A percentile compares a stretch with the other conserved stretches of the same genome.
Evolutionary conservation across 2,329 filamentous ascomycete species (phyloP).

Genomic region (Claviceps sp.): DNA sequence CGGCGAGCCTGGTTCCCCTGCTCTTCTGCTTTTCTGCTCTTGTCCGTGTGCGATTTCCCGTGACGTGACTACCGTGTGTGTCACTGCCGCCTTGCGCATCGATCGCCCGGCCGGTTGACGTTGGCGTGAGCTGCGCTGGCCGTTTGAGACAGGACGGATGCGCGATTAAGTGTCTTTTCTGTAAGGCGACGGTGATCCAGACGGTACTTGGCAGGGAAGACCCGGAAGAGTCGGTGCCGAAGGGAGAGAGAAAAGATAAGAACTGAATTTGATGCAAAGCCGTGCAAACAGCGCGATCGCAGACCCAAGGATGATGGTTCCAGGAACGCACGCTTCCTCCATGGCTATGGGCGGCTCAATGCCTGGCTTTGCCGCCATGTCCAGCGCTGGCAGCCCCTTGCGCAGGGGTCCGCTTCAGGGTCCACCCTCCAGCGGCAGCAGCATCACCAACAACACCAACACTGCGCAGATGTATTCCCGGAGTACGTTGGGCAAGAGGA

Average conservation of each 20-base stretch:
- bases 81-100: not conserved
- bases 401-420: conserved; percentile 1
- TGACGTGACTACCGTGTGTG: too few species aligned
- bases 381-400: not conserved
- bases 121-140: not conserved
- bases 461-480: too few species aligned
- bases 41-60: not conserved
- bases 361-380: not conserved
- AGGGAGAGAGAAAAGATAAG: not conserved
- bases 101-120: not conserved
- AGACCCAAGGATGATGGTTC: conserved; percentile 19
- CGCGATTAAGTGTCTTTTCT: not conserved
- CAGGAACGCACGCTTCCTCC: conserved; percentile 14
- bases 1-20: not conserved
- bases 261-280: too few species aligned
- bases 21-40: not conserved
- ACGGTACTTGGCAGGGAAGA: too few species aligned
- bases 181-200: not conserved
- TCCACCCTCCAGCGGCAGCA: not conserved
- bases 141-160: not conserved
- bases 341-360: not conserved
- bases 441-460: conserved; percentile 3
- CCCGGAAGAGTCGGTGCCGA: too few species aligned
- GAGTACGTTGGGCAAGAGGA: conserved; percentile 35
- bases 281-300: not conserved